Evolutionary conservation across 352 stramenopile genomes (phyloP).

Genomic region (Pythium biforme): DNA sequence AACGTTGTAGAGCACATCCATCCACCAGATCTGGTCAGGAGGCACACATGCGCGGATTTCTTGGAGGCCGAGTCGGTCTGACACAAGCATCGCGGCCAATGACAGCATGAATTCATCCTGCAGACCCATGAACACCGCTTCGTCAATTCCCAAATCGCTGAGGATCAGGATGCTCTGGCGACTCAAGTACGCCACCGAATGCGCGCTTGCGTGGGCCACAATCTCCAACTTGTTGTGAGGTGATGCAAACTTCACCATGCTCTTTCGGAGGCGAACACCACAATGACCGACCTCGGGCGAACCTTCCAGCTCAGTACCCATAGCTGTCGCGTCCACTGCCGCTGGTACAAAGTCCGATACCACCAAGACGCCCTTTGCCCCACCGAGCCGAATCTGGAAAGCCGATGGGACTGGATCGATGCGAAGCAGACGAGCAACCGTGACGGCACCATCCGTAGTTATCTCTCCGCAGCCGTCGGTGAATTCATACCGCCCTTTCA

Average conservation of each 20-base stretch:
- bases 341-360: slow-evolving; percentile 37
- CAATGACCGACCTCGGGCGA: background rate
- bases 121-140: slow-evolving; percentile 63
- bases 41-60: slow-evolving; percentile 18
- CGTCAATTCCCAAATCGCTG: slow-evolving; percentile 54
- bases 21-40: slow-evolving; percentile 24
- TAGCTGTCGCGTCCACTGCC: too few relatives aligned
- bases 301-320: background rate
- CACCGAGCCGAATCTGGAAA: slow-evolving; percentile 74
- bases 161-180: slow-evolving; percentile 77
- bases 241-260: slow-evolving; percentile 74
- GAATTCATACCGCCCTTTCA: slow-evolving; percentile 42
- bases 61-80: slow-evolving; percentile 43
- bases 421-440: slow-evolving; percentile 39
- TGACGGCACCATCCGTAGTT: slow-evolving; percentile 29
- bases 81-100: slow-evolving; percentile 54
- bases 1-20: slow-evolving; percentile 21
- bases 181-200: slow-evolving; percentile 66
- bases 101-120: slow-evolving; percentile 68
- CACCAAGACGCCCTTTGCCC: slow-evolving; percentile 76
- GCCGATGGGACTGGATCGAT: slow-evolving; percentile 47
- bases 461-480: slow-evolving; percentile 80
- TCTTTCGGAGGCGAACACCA: slow-evolving; percentile 44
- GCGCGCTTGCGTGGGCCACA: slow-evolving; percentile 42
- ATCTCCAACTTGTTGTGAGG: slow-evolving; percentile 68